Base-by-base conservation (phyloP, 2,329 filamentous ascomycete species). In the Sphaerulina populicola region DNA sequence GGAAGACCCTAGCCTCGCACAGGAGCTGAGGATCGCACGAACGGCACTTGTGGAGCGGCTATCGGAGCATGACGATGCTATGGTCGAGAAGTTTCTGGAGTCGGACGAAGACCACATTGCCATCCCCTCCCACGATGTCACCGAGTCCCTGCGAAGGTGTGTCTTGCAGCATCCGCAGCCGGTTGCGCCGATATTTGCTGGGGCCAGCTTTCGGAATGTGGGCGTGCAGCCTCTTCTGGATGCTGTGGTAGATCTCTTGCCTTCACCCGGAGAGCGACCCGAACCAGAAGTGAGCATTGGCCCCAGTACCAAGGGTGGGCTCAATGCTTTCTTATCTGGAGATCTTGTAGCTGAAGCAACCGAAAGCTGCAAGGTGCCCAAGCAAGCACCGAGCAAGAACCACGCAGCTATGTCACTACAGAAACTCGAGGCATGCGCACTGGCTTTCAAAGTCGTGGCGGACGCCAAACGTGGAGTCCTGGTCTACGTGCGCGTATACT, bases 381-480 rank as follows among this genome's bases (percentile, higher is more conserved):
- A 69, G 46, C 70, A 70, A 54, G 60, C 60, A 11, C 43, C 66
- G 12, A 67, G 58, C 67, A 72, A 68, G 69, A 70, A 68, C 64
- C 72, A 65, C 47, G 60, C 55, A 40, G 64, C 64, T 9, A 56
- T 63, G 15, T 66, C 70, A 23, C 67, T 77, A n/a, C 69, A 75
- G 23, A 86, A 85, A 12, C 79, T 97, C 1, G 74, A 81, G 58
- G 77, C 77, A 30, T 86, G 83, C 60, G 82, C 82, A 1, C 68
- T 87, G 21, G 83, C 83, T 6, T 98, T 97, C 78, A 98, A 98
- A 69, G 93, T 97, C 5, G 88, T 93, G 57, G 85, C 91, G 58
- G 91, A 97, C 63, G 74, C 86, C 7, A 85, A 85, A 57, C 83
- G 89, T 51, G 93, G 93, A 14, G 84, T 94, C 48, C 77, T 97